Evolutionary conservation across 2,329 filamentous ascomycete species (phyloP), one percentile per base, ranked within the genome.

Genomic region (Stenocarpella maydis): DNA sequence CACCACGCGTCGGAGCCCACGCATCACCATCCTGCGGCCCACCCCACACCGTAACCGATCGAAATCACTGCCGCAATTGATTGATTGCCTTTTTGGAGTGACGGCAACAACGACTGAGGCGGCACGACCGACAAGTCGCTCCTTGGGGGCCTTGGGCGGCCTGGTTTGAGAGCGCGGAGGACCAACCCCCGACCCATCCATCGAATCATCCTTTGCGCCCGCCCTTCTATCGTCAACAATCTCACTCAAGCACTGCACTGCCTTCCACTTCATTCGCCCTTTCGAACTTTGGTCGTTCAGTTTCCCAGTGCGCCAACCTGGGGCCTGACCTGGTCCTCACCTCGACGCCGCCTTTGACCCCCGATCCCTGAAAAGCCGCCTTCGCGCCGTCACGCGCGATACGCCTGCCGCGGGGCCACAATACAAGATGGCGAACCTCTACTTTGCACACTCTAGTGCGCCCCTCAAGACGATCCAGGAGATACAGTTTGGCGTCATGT

Each of bases 401-500:
- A 52, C 54, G 17, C 52, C 39, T 74, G n/a, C 58, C 28, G n/a
- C 14, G 41, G 6, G n/a, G 7, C 10, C 43, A 78, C 75, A 78
- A 78, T 80, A 80, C 83, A 93, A 78, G 78, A 97, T 99, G 96
- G 89, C 95, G 85, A 97, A 97, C 84, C 91, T 95, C 75, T 91
- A 91, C 80, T 97, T 97, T 79, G 87, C 92, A 78, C 93, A 94
- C 83, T 97, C 93, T 80, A 95, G 92, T 88, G 95, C 93, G 89
- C 95, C 95, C 82, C 88, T 98, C 88, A 95, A 96, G 87, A 97
- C 92, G 74, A 95, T 99, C 77, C 92, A 98, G 87, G 97, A 99
- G 87, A 97, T 99, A 77, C 97, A 99, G 86, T 99, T 99, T 80
- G 96, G 96, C 79, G 89, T 99, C 79, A 89, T 99, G 82, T 97